Conservation (phyloP, 306 rosid species). For the Hippophae rhamnoides region DNA sequence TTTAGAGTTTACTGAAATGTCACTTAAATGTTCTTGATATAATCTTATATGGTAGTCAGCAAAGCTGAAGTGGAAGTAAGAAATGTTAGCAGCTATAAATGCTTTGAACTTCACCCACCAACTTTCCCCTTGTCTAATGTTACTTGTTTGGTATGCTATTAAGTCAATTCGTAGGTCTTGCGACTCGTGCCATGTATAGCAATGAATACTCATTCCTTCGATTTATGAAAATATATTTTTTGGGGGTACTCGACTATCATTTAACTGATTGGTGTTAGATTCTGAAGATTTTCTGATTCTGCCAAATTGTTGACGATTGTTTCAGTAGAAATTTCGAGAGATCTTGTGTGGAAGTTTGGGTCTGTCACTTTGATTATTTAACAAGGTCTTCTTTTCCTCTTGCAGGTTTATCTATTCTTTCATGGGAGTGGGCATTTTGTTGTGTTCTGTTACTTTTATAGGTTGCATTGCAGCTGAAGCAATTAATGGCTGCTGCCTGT, state of each 20-base stretch:
- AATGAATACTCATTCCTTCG: too few species aligned
- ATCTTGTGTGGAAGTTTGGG: constrained; percentile 3
- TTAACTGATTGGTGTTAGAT: constrained; percentile 1
- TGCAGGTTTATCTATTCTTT: constrained; percentile 88
- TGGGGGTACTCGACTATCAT: background rate
- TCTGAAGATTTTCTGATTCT: background rate
- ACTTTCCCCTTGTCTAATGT: too few species aligned
- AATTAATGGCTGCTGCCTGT: constrained; percentile 75
- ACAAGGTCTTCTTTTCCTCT: constrained; percentile 13
- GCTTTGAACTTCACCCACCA: too few species aligned
- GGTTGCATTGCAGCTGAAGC: constrained; percentile 92
- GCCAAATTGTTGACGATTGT: constrained; percentile 3
- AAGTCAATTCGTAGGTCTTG: too few species aligned
- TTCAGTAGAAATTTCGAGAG: background rate
- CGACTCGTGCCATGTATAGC: too few species aligned
- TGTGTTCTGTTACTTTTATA: constrained; percentile 57
- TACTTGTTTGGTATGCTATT: too few species aligned
- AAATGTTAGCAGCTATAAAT: too few species aligned
- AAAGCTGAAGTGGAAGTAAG: too few species aligned
- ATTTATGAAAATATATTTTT: too few species aligned
- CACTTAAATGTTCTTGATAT: background rate
- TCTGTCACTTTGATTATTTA: background rate
- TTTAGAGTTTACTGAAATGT: background rate
- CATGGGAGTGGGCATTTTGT: constrained; percentile 69
- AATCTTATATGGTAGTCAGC: background rate